Conservation (phyloP, 495 filamentous ascomycete genomes). For the Daldinia bambusicola region DNA sequence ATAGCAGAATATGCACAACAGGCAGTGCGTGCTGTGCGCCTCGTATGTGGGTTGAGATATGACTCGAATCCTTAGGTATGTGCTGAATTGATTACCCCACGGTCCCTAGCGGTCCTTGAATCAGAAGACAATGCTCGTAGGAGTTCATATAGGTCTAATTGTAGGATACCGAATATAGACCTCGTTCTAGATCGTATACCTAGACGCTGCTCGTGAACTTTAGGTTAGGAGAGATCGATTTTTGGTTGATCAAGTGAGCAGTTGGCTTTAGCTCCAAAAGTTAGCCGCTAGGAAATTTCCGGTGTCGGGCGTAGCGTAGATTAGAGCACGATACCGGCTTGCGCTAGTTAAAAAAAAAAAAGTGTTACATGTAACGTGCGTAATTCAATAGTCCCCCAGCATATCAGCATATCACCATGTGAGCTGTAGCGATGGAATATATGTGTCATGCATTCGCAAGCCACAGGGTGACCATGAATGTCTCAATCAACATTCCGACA, state of each 20-base stretch:
- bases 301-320: conserved; percentile 43
- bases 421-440: conserved; percentile 31
- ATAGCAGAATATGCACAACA: background rate
- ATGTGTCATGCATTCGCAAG: conserved; percentile 44
- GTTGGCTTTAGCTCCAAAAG: background rate
- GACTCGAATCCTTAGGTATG: background rate
- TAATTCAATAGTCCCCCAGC: conserved; percentile 21
- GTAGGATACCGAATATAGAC: background rate
- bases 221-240: background rate
- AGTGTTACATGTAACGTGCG: too few relatives aligned
- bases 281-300: conserved; percentile 31
- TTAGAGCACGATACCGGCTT: conserved; percentile 25
- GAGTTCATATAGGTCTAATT: background rate
- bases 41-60: background rate
- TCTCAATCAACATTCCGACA: conserved; percentile 14
- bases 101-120: background rate
- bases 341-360: conserved; percentile 29
- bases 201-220: background rate
- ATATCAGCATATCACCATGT: conserved; percentile 4
- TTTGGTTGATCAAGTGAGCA: conserved; percentile 32
- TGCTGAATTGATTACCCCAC: background rate
- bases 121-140: background rate
- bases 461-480: conserved; percentile 22
- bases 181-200: background rate
- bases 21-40: background rate